Conservation (phyloP, 2,329 filamentous ascomycete genomes). For the Nemania serpens region DNA sequence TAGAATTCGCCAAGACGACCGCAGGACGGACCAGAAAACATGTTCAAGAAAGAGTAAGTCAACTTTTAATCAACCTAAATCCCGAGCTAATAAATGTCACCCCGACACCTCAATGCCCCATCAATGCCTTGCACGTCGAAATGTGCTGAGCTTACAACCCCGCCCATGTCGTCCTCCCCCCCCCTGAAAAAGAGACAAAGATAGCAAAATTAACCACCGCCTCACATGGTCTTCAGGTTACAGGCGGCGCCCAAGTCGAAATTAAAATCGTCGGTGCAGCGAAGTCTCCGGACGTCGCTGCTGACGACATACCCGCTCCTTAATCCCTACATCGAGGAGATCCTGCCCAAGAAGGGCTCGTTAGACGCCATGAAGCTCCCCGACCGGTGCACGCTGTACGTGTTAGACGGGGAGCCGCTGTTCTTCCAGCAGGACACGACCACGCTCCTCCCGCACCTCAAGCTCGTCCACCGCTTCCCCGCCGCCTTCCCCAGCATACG, state of each 20-base stretch:
- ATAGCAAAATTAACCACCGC: neutral
- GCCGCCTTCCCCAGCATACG: constrained; percentile 80
- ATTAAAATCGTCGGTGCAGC: constrained; percentile 95
- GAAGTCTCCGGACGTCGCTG: constrained; percentile 80
- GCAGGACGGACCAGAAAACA: constrained; percentile 49
- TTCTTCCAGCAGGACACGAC: constrained; percentile 87
- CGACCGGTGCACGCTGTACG: constrained; percentile 87
- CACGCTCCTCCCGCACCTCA: constrained; percentile 83
- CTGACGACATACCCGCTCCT: constrained; percentile 85
- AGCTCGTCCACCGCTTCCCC: constrained; percentile 88
- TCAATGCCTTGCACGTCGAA: neutral
- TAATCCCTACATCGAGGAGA: constrained; percentile 85
- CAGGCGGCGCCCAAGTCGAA: constrained; percentile 83
- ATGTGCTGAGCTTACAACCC: constrained; percentile 5
- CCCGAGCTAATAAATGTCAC: neutral
- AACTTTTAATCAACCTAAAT: neutral
- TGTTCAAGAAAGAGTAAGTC: constrained; percentile 93
- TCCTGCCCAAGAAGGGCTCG: constrained; percentile 92
- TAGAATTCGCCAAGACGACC: neutral
- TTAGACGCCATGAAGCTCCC: constrained; percentile 91
- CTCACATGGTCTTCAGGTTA: constrained; percentile 57
- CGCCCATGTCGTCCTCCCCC: neutral
- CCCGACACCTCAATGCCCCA: neutral
- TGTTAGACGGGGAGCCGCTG: constrained; percentile 75
- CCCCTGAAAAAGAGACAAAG: neutral